phyloP scores from a whole-genome alignment of 805 yeast species.

The Candida hispaniensis region DNA sequence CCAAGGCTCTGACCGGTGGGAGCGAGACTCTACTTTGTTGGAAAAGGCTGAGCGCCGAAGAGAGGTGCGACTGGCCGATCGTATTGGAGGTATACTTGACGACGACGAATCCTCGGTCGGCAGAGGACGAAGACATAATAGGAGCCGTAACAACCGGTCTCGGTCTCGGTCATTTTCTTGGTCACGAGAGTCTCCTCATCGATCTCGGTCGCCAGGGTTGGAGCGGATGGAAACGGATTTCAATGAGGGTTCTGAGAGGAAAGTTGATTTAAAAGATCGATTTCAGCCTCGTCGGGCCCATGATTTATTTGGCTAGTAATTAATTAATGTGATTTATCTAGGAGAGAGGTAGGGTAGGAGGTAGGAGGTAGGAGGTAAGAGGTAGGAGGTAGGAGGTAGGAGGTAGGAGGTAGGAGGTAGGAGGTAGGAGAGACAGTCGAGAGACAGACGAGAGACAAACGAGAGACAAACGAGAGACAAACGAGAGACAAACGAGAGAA shows the following conservation, averaged over 20 bases:
- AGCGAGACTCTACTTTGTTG: slow-evolving; percentile 8
- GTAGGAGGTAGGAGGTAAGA: neutral
- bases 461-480: slow-evolving; percentile 4
- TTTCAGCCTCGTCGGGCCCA: slow-evolving; percentile 10
- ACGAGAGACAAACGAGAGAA: too few species aligned
- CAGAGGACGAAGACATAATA: slow-evolving; percentile 1
- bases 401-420: slow-evolving; percentile 1
- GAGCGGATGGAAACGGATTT: neutral
- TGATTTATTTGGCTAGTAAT: slow-evolving; percentile 14
- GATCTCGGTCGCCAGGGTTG: neutral
- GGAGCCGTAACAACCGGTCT: slow-evolving; percentile 8
- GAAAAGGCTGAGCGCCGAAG: slow-evolving; percentile 3
- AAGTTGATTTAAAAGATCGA: neutral
- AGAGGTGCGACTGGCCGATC: neutral
- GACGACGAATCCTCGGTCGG: slow-evolving; percentile 3
- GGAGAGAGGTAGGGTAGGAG: neutral
- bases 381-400: too few species aligned
- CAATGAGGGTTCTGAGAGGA: too few species aligned
- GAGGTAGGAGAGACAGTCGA: neutral
- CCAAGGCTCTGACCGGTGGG: slow-evolving; percentile 3
- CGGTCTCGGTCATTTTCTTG: slow-evolving; percentile 16
- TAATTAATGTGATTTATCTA: slow-evolving; percentile 6
- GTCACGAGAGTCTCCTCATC: slow-evolving; percentile 6
- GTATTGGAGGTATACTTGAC: slow-evolving; percentile 1
- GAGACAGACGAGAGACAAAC: slow-evolving; percentile 3